Base-by-base conservation (phyloP, 1,284 basidiomycete species). In the Tetrapyrgos nigripes region DNA sequence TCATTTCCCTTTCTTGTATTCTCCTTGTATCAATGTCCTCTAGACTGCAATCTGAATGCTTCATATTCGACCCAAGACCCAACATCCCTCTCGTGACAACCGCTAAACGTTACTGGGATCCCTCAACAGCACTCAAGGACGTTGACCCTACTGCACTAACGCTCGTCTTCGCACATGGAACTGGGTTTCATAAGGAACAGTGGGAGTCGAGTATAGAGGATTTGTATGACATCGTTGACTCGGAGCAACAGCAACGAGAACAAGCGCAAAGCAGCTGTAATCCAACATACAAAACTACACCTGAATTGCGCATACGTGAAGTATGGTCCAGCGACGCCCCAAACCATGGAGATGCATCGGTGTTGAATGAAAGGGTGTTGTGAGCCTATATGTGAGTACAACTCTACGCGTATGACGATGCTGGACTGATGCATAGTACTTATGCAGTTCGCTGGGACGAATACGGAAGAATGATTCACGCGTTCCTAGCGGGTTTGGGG, bases 181-280 rank as follows among this genome's bases (percentile, higher is more conserved):
- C 79, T 1, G 79, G 83, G 0, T 83, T 80, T 63, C 79, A 81
- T 66, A 86, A 85, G 62, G 84, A 86, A 61, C 75, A 77, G 21
- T 86, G 82, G 81, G 83, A 86, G 62, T 83, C 84, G 1, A 76
- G 77, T 0, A 70, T 86, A 4, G 78, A 82, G 11, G 78, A 83
- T 17, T 66, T 86, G n/a, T 77, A 73, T 50, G 63, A 55, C 0
- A 51, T 76, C 2, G 53, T 78, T 13, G n/a, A n/a, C n/a, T n/a
- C n/a, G n/a, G 66, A 62, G n/a, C 19, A 51, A 31, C 54, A 62
- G n/a, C n/a, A n/a, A n/a, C n/a, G n/a, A n/a, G n/a, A n/a, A n/a
- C n/a, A n/a, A n/a, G n/a, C n/a, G n/a, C n/a, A n/a, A n/a, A n/a
- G n/a, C n/a, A n/a, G n/a, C n/a, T n/a, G n/a, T n/a, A n/a, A n/a